These are phyloP conservation scores for Raphanus raphanistrum DNA, from an alignment of 345 rosid species.

Conservation along the genomic window DNA sequence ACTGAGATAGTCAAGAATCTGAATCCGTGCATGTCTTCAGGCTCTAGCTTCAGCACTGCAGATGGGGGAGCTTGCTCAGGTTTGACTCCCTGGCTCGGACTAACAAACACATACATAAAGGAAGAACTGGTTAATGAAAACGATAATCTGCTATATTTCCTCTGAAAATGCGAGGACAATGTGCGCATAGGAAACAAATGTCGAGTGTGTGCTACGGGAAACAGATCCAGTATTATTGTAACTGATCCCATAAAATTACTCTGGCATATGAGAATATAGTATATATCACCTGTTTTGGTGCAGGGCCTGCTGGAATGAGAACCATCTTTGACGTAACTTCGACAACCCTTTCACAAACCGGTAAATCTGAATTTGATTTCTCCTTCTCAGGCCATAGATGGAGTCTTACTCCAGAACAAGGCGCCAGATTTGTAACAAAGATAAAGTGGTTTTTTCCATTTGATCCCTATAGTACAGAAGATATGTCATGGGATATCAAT, in stretches of 20 bases:
- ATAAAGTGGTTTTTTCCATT: constrained; percentile 79
- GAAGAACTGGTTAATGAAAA: constrained; percentile 20
- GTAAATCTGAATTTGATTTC: constrained; percentile 49
- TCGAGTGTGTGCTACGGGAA: constrained; percentile 7
- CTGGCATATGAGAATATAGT: constrained; percentile 9
- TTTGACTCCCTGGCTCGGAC: constrained; percentile 98
- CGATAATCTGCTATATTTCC: not conserved
- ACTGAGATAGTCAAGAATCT: constrained; percentile 92
- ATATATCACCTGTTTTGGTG: constrained; percentile 82
- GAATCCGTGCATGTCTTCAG: constrained; percentile 79
- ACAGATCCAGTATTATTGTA: constrained; percentile 6
- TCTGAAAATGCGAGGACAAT: constrained; percentile 1
- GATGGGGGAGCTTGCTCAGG: constrained; percentile 99
- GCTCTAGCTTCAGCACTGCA: constrained; percentile 69
- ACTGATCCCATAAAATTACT: not conserved
- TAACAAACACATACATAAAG: constrained; percentile 38
- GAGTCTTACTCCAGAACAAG: constrained; percentile 91
- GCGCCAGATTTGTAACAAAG: constrained; percentile 93
- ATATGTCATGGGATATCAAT: constrained; percentile 28
- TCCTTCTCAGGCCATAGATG: constrained; percentile 93
- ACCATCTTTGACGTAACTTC: constrained; percentile 96
- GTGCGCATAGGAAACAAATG: not conserved
- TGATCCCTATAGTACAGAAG: constrained; percentile 64
- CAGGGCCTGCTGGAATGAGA: constrained; percentile 90
- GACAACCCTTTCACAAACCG: constrained; percentile 56